phyloP scores from a whole-genome alignment of 176 grass and related monocot genomes.

The Cenchrus americanus region DNA sequence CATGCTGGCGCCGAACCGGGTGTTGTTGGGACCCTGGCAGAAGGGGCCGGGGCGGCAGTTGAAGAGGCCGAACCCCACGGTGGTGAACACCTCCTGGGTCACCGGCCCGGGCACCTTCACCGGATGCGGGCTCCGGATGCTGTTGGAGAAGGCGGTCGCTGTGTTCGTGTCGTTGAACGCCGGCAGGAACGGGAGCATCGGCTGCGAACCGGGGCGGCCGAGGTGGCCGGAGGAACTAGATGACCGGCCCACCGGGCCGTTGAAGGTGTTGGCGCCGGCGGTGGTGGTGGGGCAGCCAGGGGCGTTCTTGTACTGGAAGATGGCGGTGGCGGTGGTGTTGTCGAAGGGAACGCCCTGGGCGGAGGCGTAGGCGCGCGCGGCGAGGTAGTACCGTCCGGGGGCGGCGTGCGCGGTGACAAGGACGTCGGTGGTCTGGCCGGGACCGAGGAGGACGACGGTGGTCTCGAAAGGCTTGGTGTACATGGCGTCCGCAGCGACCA shows the following conservation, averaged over 20 bases:
- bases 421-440: constrained; percentile 93
- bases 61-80: constrained; percentile 66
- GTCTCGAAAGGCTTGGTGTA: constrained; percentile 83
- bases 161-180: constrained; percentile 77
- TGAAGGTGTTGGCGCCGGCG: constrained; percentile 41
- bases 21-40: constrained; percentile 77
- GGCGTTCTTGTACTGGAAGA: constrained; percentile 73
- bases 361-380: constrained; percentile 67
- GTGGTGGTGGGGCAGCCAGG: constrained; percentile 12
- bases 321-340: constrained; percentile 85
- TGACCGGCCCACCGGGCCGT: background rate
- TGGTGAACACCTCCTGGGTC: constrained; percentile 69
- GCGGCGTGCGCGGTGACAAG: constrained; percentile 73
- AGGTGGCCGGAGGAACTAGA: background rate
- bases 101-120: constrained; percentile 74
- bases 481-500: constrained; percentile 78
- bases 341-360: constrained; percentile 67
- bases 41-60: constrained; percentile 53
- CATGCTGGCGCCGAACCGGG: constrained; percentile 78
- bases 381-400: constrained; percentile 82
- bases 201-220: constrained; percentile 34
- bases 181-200: constrained; percentile 64
- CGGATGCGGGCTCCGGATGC: constrained; percentile 56
- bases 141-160: constrained; percentile 58
- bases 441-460: constrained; percentile 62